Conservation (phyloP, 371 early-diverging fungal species). For the Gilbertella persicaria region DNA sequence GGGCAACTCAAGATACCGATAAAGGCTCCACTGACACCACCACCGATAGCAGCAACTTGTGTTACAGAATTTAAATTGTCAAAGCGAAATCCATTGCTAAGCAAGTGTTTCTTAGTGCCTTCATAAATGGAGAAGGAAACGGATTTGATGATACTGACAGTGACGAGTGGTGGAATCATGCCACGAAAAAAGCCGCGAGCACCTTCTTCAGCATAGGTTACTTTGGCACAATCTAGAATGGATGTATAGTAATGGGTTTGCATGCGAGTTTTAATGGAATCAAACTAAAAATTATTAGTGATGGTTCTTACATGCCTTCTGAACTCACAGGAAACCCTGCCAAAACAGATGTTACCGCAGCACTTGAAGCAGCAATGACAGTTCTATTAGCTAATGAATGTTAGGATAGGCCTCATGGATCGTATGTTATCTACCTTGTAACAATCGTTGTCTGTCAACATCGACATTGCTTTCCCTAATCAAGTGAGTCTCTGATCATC, state of each 20-base stretch:
- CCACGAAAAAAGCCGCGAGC: slow-evolving; percentile 74
- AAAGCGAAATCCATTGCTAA: slow-evolving; percentile 30
- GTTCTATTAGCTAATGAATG: slow-evolving; percentile 57
- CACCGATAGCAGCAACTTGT: slow-evolving; percentile 57
- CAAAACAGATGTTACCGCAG: slow-evolving; percentile 60
- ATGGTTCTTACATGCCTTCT: background rate
- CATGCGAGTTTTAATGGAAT: slow-evolving; percentile 82
- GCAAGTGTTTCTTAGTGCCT: slow-evolving; percentile 41
- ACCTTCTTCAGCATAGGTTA: slow-evolving; percentile 74
- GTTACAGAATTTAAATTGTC: slow-evolving; percentile 43
- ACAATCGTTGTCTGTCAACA: slow-evolving; percentile 5
- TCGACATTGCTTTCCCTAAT: slow-evolving; percentile 13
- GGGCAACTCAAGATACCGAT: slow-evolving; percentile 75
- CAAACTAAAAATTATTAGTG: slow-evolving; percentile 49
- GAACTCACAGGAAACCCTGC: slow-evolving; percentile 63
- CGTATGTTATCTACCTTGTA: slow-evolving; percentile 17
- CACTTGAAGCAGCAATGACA: slow-evolving; percentile 62
- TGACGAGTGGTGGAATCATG: slow-evolving; percentile 74
- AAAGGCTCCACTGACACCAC: slow-evolving; percentile 66
- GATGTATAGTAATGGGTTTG: slow-evolving; percentile 75
- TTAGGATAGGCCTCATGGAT: too few species aligned
- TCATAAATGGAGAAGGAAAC: slow-evolving; percentile 79
- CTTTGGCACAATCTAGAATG: slow-evolving; percentile 63
- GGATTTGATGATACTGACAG: slow-evolving; percentile 74
- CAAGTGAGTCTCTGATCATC: too few species aligned